Evolutionary conservation across 116 monocot species (phyloP).

Genomic region (Papilionanthe hybrid): DNA sequence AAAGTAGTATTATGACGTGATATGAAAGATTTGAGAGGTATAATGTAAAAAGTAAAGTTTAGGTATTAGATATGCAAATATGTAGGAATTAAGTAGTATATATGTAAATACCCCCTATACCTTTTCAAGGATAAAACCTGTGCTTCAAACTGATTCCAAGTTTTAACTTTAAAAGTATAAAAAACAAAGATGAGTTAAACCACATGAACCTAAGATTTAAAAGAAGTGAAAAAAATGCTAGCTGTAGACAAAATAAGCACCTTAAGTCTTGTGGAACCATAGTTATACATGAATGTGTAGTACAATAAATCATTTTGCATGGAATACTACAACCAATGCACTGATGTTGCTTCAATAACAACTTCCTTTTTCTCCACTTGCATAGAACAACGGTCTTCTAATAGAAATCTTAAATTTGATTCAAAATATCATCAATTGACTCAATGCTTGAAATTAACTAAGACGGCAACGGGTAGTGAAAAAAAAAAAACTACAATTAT

Average conservation of each 20-base stretch:
- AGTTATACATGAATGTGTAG: neutral
- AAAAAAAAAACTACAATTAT: too few species aligned
- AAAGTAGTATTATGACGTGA: too few species aligned
- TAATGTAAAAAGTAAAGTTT: too few species aligned
- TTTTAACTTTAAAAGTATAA: too few species aligned
- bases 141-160: neutral
- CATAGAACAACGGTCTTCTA: too few species aligned
- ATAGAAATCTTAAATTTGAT: too few species aligned
- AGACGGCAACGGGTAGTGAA: too few species aligned
- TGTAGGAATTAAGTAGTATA: too few species aligned
- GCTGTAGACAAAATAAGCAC: neutral
- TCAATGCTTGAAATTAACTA: too few species aligned
- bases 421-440: too few species aligned
- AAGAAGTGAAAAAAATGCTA: neutral
- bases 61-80: too few species aligned
- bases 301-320: neutral
- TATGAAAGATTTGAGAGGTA: too few species aligned
- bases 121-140: neutral
- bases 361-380: neutral
- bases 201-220: neutral
- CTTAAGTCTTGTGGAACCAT: neutral
- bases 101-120: neutral
- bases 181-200: neutral
- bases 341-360: neutral
- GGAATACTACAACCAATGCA: neutral